Percentiles rank a stretch among this genome's conserved stretches.
These are phyloP conservation scores for Geotrichum cucujoidarum DNA, from an alignment of 1,139 yeast genomes.

Conservation along the genomic window DNA sequence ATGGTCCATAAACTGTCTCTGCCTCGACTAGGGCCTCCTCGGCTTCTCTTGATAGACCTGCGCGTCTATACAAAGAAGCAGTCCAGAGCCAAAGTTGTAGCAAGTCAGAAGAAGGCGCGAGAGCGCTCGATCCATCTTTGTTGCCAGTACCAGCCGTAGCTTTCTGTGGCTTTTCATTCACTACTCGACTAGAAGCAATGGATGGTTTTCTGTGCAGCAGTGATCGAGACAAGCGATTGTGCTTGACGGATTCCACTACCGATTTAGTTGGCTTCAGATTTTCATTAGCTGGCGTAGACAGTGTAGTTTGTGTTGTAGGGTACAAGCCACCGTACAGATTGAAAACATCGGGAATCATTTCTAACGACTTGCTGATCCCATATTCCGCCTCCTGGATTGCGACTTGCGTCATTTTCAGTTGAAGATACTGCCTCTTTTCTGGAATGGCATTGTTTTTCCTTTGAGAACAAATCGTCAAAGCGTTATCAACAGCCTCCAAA, in stretches of 20 bases:
- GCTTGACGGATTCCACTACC: too few relatives aligned
- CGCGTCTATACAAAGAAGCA: constrained; percentile 57
- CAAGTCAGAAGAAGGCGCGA: too few relatives aligned
- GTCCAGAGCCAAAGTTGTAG: constrained; percentile 76
- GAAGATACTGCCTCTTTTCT: constrained; percentile 48
- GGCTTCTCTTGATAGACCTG: constrained; percentile 55
- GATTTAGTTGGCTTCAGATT: neutral
- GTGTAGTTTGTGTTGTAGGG: constrained; percentile 15
- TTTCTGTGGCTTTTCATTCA: too few relatives aligned
- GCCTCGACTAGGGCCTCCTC: constrained; percentile 74
- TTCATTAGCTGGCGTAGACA: neutral
- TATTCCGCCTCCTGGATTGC: constrained; percentile 61
- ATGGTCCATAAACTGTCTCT: constrained; percentile 47
- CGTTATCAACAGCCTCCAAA: constrained; percentile 42
- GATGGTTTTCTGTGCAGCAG: too few relatives aligned
- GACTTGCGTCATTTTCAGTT: constrained; percentile 70
- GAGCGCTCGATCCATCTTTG: too few relatives aligned
- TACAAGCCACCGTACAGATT: constrained; percentile 55
- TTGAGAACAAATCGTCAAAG: constrained; percentile 31
- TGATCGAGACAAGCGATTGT: too few relatives aligned
- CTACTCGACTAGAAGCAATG: too few relatives aligned
- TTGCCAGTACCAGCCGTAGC: too few relatives aligned
- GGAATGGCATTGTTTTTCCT: constrained; percentile 27
- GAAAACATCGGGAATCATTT: constrained; percentile 62
- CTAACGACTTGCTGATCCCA: constrained; percentile 60